phyloP scores from a whole-genome alignment of 495 filamentous ascomycete genomes.

The Lophiostoma macrostomum region DNA sequence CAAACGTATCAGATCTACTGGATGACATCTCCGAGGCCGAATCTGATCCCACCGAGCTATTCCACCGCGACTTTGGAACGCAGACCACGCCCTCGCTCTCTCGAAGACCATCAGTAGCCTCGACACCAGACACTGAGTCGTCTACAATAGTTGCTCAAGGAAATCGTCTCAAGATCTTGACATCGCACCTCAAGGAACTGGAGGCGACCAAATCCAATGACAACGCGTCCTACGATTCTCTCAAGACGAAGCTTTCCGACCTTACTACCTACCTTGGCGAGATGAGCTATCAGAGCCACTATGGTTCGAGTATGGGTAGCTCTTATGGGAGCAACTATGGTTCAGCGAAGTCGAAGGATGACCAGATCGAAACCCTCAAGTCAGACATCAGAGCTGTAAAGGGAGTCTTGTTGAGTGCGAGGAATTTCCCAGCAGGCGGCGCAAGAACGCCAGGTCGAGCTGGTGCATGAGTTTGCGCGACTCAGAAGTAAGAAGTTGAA shows the following conservation, averaged over 20 bases:
- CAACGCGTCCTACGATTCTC: constrained; percentile 18
- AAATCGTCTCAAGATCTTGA: constrained; percentile 48
- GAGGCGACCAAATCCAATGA: constrained; percentile 34
- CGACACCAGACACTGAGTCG: constrained; percentile 3
- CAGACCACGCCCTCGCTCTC: constrained; percentile 65
- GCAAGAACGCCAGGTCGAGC: constrained; percentile 7
- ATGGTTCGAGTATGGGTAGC: constrained; percentile 37
- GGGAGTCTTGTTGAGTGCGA: constrained; percentile 80
- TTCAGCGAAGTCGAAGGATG: constrained; percentile 47
- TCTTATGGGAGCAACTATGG: constrained; percentile 26
- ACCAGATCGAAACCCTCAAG: constrained; percentile 74
- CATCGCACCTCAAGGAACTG: constrained; percentile 54
- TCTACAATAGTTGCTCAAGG: constrained; percentile 41
- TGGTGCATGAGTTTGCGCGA: constrained; percentile 8
- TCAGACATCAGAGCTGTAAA: constrained; percentile 89
- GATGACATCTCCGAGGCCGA: constrained; percentile 46
- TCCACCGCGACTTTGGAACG: constrained; percentile 83
- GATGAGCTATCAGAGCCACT: constrained; percentile 49
- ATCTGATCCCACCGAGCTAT: constrained; percentile 78
- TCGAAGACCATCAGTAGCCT: constrained; percentile 37
- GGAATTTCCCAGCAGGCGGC: constrained; percentile 52
- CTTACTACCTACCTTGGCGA: constrained; percentile 53
- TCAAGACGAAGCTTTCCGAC: constrained; percentile 39
- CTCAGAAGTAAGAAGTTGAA: no score
- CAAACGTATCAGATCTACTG: constrained; percentile 17